phyloP scores from a whole-genome alignment of 2,329 filamentous ascomycete species.

The Pseudonectria buxi region DNA sequence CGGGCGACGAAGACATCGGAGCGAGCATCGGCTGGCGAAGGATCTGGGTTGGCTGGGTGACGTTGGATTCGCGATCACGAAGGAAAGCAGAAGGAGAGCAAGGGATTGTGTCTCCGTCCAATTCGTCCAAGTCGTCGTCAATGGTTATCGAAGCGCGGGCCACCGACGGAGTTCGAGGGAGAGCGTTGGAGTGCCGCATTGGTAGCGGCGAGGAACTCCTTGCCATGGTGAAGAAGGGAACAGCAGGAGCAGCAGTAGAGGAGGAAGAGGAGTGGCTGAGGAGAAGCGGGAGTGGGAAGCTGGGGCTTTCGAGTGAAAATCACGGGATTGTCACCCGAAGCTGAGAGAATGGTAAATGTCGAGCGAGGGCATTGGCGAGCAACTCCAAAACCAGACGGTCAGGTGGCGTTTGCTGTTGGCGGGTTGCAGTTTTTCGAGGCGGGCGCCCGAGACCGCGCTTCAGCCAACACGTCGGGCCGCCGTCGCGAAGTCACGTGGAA shows the following conservation, averaged over 20 bases:
- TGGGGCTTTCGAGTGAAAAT: slow-evolving; percentile 8
- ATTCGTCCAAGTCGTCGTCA: slow-evolving; percentile 39
- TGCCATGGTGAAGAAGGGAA: slow-evolving; percentile 19
- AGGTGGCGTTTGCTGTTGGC: too few species aligned
- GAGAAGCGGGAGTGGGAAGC: slow-evolving; percentile 4
- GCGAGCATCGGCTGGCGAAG: slow-evolving; percentile 33
- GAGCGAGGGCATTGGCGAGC: slow-evolving; percentile 1
- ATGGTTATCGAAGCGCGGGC: slow-evolving; percentile 15
- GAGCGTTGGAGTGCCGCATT: slow-evolving; percentile 22
- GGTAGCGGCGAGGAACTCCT: slow-evolving; percentile 25
- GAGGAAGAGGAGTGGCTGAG: slow-evolving; percentile 5
- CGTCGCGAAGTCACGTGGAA: slow-evolving; percentile 22
- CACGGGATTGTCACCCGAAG: slow-evolving; percentile 7
- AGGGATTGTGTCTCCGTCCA: slow-evolving; percentile 39
- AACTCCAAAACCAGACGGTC: not conserved
- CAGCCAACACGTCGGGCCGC: slow-evolving; percentile 7
- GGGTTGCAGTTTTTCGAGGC: too few species aligned
- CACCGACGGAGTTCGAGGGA: slow-evolving; percentile 22
- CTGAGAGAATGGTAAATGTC: slow-evolving; percentile 9
- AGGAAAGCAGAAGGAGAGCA: slow-evolving; percentile 35
- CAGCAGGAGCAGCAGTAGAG: not conserved
- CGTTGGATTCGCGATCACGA: slow-evolving; percentile 17
- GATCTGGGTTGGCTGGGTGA: slow-evolving; percentile 43
- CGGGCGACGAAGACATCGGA: slow-evolving; percentile 35
- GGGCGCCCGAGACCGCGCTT: too few species aligned